Conservation (phyloP, 2,329 filamentous ascomycete genomes). For the Stemphylium vesicarium region DNA sequence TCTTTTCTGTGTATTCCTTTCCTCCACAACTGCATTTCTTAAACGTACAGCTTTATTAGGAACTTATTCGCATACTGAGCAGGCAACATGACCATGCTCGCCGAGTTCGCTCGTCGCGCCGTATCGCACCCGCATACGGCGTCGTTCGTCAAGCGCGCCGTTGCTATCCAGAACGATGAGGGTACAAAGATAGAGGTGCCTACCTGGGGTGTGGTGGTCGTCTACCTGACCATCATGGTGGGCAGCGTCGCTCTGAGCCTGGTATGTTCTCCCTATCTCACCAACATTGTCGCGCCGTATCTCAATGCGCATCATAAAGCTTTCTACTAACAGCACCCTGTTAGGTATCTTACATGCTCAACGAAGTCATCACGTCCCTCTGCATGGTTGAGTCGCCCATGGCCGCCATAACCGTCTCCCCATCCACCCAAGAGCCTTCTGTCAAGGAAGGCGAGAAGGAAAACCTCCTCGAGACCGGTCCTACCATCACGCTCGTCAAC, state of each 20-base stretch:
- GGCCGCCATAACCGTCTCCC: constrained; percentile 56
- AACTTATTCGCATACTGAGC: neutral
- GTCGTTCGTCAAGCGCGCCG: constrained; percentile 38
- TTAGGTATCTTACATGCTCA: constrained; percentile 62
- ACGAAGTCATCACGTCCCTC: constrained; percentile 65
- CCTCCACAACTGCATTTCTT: constrained; percentile 1
- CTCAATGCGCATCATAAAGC: neutral
- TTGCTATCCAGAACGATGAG: constrained; percentile 12
- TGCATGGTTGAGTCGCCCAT: constrained; percentile 68
- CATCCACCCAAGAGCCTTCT: constrained; percentile 53
- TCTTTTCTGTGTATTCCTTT: constrained; percentile 5
- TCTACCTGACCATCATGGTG: constrained; percentile 46
- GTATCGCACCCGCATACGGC: constrained; percentile 34
- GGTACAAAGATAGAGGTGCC: constrained; percentile 35
- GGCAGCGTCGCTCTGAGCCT: constrained; percentile 52
- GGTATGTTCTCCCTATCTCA: constrained; percentile 37
- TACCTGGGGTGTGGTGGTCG: constrained; percentile 33
- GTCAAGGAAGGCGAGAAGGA: constrained; percentile 51
- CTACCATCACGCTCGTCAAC: constrained; percentile 53
- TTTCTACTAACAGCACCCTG: neutral
- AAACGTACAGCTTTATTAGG: neutral
- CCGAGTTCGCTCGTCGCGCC: constrained; percentile 41
- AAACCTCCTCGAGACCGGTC: constrained; percentile 48
- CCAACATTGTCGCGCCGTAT: neutral
- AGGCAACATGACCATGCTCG: constrained; percentile 29